A percentile compares a stretch with the other conserved stretches of the same genome.
phyloP scores from a whole-genome alignment of 1,284 basidiomycete genomes.

The Coniophora puteana region DNA sequence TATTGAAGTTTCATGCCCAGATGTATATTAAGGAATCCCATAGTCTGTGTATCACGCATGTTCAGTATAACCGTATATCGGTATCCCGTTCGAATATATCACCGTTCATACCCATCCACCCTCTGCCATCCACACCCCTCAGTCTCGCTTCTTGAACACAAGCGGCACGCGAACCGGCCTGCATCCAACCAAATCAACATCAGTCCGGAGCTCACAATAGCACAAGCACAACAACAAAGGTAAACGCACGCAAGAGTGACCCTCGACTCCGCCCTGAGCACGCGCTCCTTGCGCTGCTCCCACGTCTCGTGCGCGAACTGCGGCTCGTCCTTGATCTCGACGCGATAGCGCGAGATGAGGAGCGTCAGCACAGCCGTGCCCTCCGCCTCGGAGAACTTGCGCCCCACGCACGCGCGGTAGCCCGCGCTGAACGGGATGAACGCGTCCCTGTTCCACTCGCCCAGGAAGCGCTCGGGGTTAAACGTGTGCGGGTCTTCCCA shows the following conservation, averaged over 20 bases:
- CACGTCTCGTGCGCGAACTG: slow-evolving; percentile 44
- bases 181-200: not conserved
- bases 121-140: not conserved
- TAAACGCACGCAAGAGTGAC: slow-evolving; percentile 7
- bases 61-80: too few relatives aligned
- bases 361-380: slow-evolving; percentile 46
- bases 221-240: not conserved
- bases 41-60: not conserved
- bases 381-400: slow-evolving; percentile 46
- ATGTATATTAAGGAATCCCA: not conserved
- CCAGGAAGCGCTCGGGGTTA: slow-evolving; percentile 48
- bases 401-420: slow-evolving; percentile 48
- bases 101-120: not conserved
- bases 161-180: slow-evolving; percentile 7
- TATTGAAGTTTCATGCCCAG: not conserved
- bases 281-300: slow-evolving; percentile 38
- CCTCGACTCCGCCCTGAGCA: slow-evolving; percentile 26
- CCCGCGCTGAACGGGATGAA: slow-evolving; percentile 49
- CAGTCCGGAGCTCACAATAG: not conserved
- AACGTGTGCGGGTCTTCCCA: slow-evolving; percentile 51
- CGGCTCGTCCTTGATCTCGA: slow-evolving; percentile 47
- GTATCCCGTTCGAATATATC: too few relatives aligned
- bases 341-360: slow-evolving; percentile 43
- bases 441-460: slow-evolving; percentile 45
- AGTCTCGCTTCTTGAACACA: slow-evolving; percentile 6